Base-by-base conservation (phyloP, 164 flowering plant genomes). In the Chloranthus sessilifolius region DNA sequence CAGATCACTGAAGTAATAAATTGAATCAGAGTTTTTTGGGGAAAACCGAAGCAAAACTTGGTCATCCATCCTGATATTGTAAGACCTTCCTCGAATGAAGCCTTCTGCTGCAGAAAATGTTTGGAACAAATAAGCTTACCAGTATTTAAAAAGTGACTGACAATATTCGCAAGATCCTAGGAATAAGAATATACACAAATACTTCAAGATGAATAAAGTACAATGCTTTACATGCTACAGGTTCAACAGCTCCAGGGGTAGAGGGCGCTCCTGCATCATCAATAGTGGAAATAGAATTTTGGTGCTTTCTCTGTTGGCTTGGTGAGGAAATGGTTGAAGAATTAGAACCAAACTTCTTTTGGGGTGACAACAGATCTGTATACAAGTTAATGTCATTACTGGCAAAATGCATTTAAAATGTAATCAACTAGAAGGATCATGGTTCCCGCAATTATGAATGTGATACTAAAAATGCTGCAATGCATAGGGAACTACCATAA, bases 51-150 rank as follows among this genome's bases (percentile, higher is more conserved):
- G 86, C 66, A 92, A 58, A 64, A 92, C 88, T 72, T 82, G 84
- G 53, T 92, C 88, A 77, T 92, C 99, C 75, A 92, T 69, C 67
- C 91, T 79, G 57, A 92, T 88, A 62, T 92, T 92, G 60, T 88
- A 92, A 43, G 99, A 92, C 66, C 91, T 80, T 63, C 96, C 99
- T 60, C 95, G 75, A 76, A 80, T 62, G 73, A 80, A 83, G 71
- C 94, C 81, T 74, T 92, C 98, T 79, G 88, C 98, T 92, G 96
- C 81, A 81, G 75, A 52, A 70, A 82, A 80, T 60, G 58, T 64
- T 71, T 58, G 52, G 43, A 41, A 22, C 45, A 65, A 70, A 74
- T 81, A 73, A 80, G 74, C 61, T 59, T 36, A 68, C 60, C 43
- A 47, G 33, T 19, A 55, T 22, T 24, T 52, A 49, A 19, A 42